phyloP scores from a whole-genome alignment of 768 basidiomycete genomes.

The Collybiopsis luxurians region DNA sequence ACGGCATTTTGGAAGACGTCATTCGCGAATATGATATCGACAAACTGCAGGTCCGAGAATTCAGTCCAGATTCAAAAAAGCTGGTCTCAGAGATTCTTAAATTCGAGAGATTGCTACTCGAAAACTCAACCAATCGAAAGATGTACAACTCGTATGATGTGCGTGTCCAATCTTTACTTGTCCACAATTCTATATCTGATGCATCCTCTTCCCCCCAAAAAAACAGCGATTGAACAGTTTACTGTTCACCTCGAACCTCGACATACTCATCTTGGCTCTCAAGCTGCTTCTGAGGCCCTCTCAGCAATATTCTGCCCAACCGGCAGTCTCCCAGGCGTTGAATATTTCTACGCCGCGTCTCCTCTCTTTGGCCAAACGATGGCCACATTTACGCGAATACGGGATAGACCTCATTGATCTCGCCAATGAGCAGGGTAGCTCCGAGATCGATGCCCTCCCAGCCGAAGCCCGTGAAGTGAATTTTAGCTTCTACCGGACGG shows the following conservation, averaged over 20 bases:
- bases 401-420: slow-evolving; percentile 76
- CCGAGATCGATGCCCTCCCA: slow-evolving; percentile 62
- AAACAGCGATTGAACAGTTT: slow-evolving; percentile 85
- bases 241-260: slow-evolving; percentile 84
- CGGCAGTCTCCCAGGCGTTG: slow-evolving; percentile 79
- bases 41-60: slow-evolving; percentile 76
- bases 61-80: slow-evolving; percentile 72
- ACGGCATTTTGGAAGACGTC: slow-evolving; percentile 78
- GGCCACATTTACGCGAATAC: slow-evolving; percentile 80
- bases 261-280: slow-evolving; percentile 79
- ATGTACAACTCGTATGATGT: slow-evolving; percentile 97
- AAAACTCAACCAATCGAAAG: slow-evolving; percentile 98
- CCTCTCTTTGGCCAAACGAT: slow-evolving; percentile 79
- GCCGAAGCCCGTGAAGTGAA: slow-evolving; percentile 74
- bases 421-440: slow-evolving; percentile 49
- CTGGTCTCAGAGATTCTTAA: slow-evolving; percentile 78
- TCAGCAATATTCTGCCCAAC: slow-evolving; percentile 91
- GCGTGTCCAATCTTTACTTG: slow-evolving; percentile 31
- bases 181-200: slow-evolving; percentile 7
- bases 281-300: slow-evolving; percentile 88
- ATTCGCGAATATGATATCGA: slow-evolving; percentile 86
- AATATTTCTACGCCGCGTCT: slow-evolving; percentile 80
- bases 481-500: slow-evolving; percentile 78
- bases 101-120: slow-evolving; percentile 87
- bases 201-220: not conserved